Percentiles rank a stretch among this genome's conserved stretches.
Evolutionary conservation across 2,329 filamentous ascomycete genomes (phyloP).

Genomic region (Monosporascus cannonballus): DNA sequence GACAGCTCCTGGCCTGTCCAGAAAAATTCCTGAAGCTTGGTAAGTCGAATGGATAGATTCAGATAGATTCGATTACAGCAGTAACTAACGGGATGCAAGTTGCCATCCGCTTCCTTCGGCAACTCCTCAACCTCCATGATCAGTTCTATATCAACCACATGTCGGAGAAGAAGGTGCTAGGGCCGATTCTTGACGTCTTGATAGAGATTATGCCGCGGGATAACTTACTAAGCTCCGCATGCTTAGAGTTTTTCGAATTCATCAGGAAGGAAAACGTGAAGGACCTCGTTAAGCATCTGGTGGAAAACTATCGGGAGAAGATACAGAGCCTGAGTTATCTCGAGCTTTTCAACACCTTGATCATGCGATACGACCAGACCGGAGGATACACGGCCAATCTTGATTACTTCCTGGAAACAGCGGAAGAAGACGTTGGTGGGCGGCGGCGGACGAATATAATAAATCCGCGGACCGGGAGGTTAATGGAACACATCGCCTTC

Average conservation of each 20-base stretch:
- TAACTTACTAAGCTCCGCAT: constrained; percentile 89
- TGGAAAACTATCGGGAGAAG: constrained; percentile 76
- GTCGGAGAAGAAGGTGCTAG: constrained; percentile 73
- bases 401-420: constrained; percentile 64
- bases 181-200: constrained; percentile 78
- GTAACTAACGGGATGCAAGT: constrained; percentile 41
- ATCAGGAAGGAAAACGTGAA: constrained; percentile 79
- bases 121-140: constrained; percentile 77
- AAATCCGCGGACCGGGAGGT: constrained; percentile 50
- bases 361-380: constrained; percentile 73
- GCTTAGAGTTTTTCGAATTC: constrained; percentile 87
- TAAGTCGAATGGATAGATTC: constrained; percentile 35
- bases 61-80: no score
- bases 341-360: constrained; percentile 72
- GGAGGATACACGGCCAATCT: constrained; percentile 59
- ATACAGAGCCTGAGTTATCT: constrained; percentile 73
- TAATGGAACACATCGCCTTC: constrained; percentile 64
- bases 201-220: constrained; percentile 83
- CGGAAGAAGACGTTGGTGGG: constrained; percentile 50
- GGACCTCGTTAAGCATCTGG: constrained; percentile 74
- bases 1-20: constrained; percentile 72
- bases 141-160: constrained; percentile 87
- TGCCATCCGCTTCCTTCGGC: constrained; percentile 89
- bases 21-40: constrained; percentile 92
- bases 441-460: constrained; percentile 32